Evolutionary conservation across 257 asterid species (phyloP), one percentile per base, ranked within the genome.

Genomic region (Solanum infundibuliforme): DNA sequence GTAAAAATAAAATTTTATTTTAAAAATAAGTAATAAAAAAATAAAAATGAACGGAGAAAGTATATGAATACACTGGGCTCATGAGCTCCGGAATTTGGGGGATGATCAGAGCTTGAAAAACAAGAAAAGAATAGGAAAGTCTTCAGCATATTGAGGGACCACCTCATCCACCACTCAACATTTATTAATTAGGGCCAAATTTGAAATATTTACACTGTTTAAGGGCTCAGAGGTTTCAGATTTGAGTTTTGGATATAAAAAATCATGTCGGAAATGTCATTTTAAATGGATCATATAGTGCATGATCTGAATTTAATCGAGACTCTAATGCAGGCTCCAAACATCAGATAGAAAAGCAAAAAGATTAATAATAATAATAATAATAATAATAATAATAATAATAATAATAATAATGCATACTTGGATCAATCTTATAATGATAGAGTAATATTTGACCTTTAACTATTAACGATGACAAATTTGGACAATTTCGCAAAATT

Each of bases 191-290:
- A 71, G 77, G 25, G 39, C n/a, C 13, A 71, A 31, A 13, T 29
- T 7, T 69, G 23, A 31, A 31, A 8, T 7, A 29, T 69, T 14
- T 69, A 1, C 14, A 69, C 32, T 6, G 23, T 29, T 66, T 69
- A 6, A 69, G 5, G 14, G n/a, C 2, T 5, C 1, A 0, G 23
- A 16, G 23, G 43, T 18, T 55, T 18, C 0, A 0, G 0, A 6
- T 52, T 52, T 6, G n/a, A 18, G n/a, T 6, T 48, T 18, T 18
- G 0, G 1, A 55, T 55, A 55, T 55, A 6, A 18, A 55, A 55
- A 18, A 55, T 46, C 0, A 12, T 46, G 20, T 48, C 7, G 8
- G 0, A 48, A 48, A 48, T 12, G 60, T 14, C 8, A 48, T 14
- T 14, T 48, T 12, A 48, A 48, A 48, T 48, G 7, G 1, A 16